Evolutionary conservation across 495 filamentous ascomycete genomes (phyloP).

Genomic region (Talaromyces proteolyticus): DNA sequence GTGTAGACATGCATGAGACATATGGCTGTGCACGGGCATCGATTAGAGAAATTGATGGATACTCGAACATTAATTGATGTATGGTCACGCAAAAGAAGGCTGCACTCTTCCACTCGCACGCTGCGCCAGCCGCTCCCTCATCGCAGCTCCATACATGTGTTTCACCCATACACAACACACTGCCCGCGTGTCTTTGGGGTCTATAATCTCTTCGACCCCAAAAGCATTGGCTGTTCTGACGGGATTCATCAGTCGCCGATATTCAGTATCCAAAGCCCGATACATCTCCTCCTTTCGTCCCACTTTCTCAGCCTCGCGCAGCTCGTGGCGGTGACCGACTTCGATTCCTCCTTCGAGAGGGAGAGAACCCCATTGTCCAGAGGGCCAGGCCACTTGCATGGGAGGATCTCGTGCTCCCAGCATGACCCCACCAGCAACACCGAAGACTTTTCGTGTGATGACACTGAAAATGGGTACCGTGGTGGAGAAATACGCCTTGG

Average conservation of each 20-base stretch:
- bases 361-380: slow-evolving; percentile 53
- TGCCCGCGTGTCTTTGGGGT: slow-evolving; percentile 50
- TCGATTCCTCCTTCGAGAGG: slow-evolving; percentile 59
- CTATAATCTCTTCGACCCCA: slow-evolving; percentile 59
- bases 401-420: slow-evolving; percentile 51
- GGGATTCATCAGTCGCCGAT: slow-evolving; percentile 55
- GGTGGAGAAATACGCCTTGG: slow-evolving; percentile 53
- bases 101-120: slow-evolving; percentile 45
- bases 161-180: slow-evolving; percentile 47
- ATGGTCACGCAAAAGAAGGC: slow-evolving; percentile 32
- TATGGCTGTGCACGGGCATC: no score
- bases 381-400: slow-evolving; percentile 57
- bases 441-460: slow-evolving; percentile 50
- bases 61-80: no score
- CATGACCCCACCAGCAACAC: slow-evolving; percentile 59
- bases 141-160: slow-evolving; percentile 46
- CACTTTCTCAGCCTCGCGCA: slow-evolving; percentile 46
- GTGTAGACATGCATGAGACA: no score
- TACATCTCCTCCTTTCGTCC: slow-evolving; percentile 44
- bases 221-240: slow-evolving; percentile 60
- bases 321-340: slow-evolving; percentile 52
- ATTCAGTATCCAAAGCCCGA: slow-evolving; percentile 51
- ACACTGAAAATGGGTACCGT: slow-evolving; percentile 57
- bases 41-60: no score
- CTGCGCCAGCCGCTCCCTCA: slow-evolving; percentile 42